Conservation (phyloP, 768 basidiomycete genomes). For the Russula lepida region DNA sequence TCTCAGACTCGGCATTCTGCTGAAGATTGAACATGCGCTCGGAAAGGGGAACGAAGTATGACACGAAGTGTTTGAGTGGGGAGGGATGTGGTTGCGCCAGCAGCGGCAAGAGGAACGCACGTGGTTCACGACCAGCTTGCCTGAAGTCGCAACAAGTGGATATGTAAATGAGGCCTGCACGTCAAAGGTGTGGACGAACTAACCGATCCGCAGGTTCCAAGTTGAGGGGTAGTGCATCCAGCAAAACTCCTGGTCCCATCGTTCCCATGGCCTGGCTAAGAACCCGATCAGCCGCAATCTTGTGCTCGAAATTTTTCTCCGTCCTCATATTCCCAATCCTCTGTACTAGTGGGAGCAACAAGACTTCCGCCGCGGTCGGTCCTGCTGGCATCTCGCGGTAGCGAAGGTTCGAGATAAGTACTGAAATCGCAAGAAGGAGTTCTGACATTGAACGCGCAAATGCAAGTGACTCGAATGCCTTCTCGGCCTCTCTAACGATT, state of each 20-base stretch:
- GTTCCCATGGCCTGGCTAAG: conserved; percentile 76
- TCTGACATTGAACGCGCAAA: conserved; percentile 75
- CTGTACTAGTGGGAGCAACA: conserved; percentile 61
- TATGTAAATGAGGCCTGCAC: conserved; percentile 1
- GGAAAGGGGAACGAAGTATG: conserved; percentile 88
- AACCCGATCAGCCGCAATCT: conserved; percentile 75
- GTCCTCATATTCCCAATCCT: conserved; percentile 67
- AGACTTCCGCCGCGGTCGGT: conserved; percentile 55
- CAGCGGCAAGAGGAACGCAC: conserved; percentile 87
- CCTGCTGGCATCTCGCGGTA: conserved; percentile 36
- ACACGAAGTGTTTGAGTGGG: conserved; percentile 75
- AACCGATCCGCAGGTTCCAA: conserved; percentile 76
- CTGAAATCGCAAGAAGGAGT: conserved; percentile 61
- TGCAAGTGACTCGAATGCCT: conserved; percentile 62
- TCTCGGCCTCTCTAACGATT: conserved; percentile 54
- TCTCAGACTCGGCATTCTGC: conserved; percentile 66
- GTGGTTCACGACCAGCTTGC: conserved; percentile 67
- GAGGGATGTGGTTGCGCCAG: conserved; percentile 75
- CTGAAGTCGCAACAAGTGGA: conserved; percentile 30
- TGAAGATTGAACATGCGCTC: conserved; percentile 89
- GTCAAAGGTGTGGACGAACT: conserved; percentile 23
- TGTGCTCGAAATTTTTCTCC: conserved; percentile 81
- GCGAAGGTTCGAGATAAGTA: conserved; percentile 57
- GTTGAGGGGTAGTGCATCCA: conserved; percentile 74
- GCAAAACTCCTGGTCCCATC: conserved; percentile 74